A percentile compares a stretch with the other conserved stretches of the same genome.
These are phyloP conservation scores for Simplicillium aogashimaense DNA, from an alignment of 2,329 filamentous ascomycete species.

Conservation along the genomic window DNA sequence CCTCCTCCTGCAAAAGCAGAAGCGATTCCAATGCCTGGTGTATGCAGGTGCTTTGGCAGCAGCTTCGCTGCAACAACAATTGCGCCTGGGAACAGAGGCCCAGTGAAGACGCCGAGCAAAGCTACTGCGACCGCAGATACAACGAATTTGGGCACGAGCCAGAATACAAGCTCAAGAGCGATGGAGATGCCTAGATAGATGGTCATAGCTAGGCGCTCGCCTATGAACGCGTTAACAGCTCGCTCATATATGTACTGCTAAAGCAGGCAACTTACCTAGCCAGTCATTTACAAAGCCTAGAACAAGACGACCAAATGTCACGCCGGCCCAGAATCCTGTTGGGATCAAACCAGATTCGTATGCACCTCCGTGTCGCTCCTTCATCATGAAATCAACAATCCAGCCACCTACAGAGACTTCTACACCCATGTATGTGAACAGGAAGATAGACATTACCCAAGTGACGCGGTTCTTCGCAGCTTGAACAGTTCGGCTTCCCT, in stretches of 20 bases:
- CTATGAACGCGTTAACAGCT: too few relatives aligned
- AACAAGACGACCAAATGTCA: conserved; percentile 56
- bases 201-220: conserved; percentile 51
- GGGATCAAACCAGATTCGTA: conserved; percentile 62
- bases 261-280: background rate
- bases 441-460: conserved; percentile 57
- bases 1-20: conserved; percentile 62
- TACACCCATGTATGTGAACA: conserved; percentile 65
- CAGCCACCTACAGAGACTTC: conserved; percentile 67
- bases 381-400: conserved; percentile 73
- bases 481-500: conserved; percentile 21
- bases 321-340: conserved; percentile 68
- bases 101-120: conserved; percentile 64
- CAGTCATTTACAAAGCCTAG: conserved; percentile 60
- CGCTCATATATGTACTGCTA: conserved; percentile 21
- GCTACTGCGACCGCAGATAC: conserved; percentile 50
- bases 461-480: conserved; percentile 41
- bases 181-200: conserved; percentile 52
- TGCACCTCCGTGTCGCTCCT: conserved; percentile 50
- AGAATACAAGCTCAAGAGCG: conserved; percentile 49
- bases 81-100: conserved; percentile 62
- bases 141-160: conserved; percentile 49
- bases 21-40: conserved; percentile 62
- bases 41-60: conserved; percentile 58
- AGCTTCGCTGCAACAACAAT: conserved; percentile 61